A percentile compares a stretch with the other conserved stretches of the same genome.
These are phyloP conservation scores for Bipolaris oryzae DNA, from an alignment of 2,329 filamentous ascomycete species.

Conservation along the genomic window DNA sequence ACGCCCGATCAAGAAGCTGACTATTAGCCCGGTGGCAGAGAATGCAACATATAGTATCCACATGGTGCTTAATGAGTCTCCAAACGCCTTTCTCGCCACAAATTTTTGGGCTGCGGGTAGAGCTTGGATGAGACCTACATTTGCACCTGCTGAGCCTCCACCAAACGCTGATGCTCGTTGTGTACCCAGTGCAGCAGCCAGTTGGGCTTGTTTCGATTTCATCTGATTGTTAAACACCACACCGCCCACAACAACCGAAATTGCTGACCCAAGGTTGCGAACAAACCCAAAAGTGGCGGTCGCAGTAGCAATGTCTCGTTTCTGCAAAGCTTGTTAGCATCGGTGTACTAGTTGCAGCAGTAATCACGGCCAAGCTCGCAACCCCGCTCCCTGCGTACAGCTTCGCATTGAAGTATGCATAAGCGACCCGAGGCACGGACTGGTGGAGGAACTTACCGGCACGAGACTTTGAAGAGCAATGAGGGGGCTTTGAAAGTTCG, in stretches of 20 bases:
- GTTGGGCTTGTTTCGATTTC: slow-evolving; percentile 59
- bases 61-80: slow-evolving; percentile 53
- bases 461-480: slow-evolving; percentile 71
- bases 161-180: slow-evolving; percentile 60
- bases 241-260: slow-evolving; percentile 74
- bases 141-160: slow-evolving; percentile 66
- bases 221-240: slow-evolving; percentile 80
- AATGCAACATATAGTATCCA: slow-evolving; percentile 58
- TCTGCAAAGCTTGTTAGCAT: slow-evolving; percentile 32
- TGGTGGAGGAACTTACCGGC: slow-evolving; percentile 42
- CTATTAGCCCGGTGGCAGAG: slow-evolving; percentile 47
- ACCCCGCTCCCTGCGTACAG: slow-evolving; percentile 9
- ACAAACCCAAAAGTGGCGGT: slow-evolving; percentile 72
- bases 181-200: slow-evolving; percentile 59
- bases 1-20: slow-evolving; percentile 50
- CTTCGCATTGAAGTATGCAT: not conserved
- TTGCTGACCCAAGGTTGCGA: slow-evolving; percentile 70
- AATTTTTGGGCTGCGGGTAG: slow-evolving; percentile 56
- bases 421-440: slow-evolving; percentile 1
- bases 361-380: not conserved
- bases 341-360: slow-evolving; percentile 3
- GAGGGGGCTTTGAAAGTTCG: slow-evolving; percentile 72
- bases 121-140: slow-evolving; percentile 61
- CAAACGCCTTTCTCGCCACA: slow-evolving; percentile 52
- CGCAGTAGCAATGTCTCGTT: slow-evolving; percentile 69